Percentiles rank a stretch among this genome's conserved stretches.
Conservation (phyloP, 2,329 filamentous ascomycete species). For the Ascochyta koolunga region DNA sequence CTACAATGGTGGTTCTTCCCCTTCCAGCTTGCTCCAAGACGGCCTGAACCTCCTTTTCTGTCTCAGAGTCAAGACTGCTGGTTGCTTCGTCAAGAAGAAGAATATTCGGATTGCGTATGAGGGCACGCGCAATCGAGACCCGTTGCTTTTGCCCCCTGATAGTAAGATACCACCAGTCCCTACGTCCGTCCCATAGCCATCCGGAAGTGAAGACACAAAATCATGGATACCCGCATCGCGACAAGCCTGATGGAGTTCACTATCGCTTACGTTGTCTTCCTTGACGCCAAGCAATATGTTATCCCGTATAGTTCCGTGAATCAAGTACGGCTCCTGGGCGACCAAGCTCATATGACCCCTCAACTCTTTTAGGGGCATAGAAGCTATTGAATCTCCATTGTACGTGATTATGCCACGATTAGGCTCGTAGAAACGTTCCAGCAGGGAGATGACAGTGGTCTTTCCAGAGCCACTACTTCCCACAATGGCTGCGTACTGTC, state of each 20-base stretch:
- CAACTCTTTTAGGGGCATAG: conserved; percentile 55
- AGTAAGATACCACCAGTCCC: conserved; percentile 61
- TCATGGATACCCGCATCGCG: conserved; percentile 36
- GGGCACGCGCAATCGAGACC: conserved; percentile 72
- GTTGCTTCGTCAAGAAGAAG: conserved; percentile 67
- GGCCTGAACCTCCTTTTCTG: conserved; percentile 69
- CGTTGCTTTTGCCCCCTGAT: conserved; percentile 81
- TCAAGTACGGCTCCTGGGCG: conserved; percentile 53
- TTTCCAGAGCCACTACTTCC: conserved; percentile 85
- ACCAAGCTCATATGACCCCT: conserved; percentile 71
- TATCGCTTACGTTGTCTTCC: conserved; percentile 50
- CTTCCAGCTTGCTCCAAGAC: conserved; percentile 66
- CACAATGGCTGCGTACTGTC: conserved; percentile 59
- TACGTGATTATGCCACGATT: conserved; percentile 70
- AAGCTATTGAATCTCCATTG: conserved; percentile 68
- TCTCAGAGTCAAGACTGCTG: conserved; percentile 67
- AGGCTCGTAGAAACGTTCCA: conserved; percentile 91
- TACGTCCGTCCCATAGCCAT: conserved; percentile 35
- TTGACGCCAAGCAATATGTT: conserved; percentile 56
- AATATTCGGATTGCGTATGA: conserved; percentile 65
- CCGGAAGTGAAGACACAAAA: conserved; percentile 38
- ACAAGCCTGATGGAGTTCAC: conserved; percentile 61
- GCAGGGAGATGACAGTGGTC: conserved; percentile 86
- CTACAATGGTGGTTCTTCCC: conserved; percentile 49
- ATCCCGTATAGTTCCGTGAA: conserved; percentile 53